Conservation (phyloP, 139 green algal species). For the Auxenochlorella protothecoides region DNA sequence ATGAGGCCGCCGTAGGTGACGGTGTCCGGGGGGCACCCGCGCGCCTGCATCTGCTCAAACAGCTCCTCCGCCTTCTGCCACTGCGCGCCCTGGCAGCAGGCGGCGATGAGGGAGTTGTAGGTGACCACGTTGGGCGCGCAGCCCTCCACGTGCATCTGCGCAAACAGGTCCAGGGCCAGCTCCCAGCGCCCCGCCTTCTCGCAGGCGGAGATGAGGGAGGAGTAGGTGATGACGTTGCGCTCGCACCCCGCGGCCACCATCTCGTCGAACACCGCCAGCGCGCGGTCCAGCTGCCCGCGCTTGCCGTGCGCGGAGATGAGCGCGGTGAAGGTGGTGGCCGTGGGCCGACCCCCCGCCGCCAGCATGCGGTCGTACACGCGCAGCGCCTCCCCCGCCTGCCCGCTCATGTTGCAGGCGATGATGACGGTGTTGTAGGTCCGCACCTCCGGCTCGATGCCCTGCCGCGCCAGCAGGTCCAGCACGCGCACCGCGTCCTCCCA, state of each 20-base stretch:
- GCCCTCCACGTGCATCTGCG: constrained; percentile 66
- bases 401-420: constrained; percentile 46
- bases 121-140: constrained; percentile 72
- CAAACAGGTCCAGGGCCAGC: constrained; percentile 67
- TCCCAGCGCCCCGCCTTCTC: constrained; percentile 64
- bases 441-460: constrained; percentile 66
- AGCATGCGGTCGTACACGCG: constrained; percentile 74
- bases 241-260: constrained; percentile 33
- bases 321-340: constrained; percentile 72
- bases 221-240: constrained; percentile 66
- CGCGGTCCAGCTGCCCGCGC: constrained; percentile 48
- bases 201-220: constrained; percentile 38
- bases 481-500: constrained; percentile 54
- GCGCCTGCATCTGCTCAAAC: constrained; percentile 38
- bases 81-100: constrained; percentile 38
- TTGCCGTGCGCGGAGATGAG: constrained; percentile 76
- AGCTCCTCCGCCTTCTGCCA: constrained; percentile 35
- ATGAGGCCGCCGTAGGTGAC: constrained; percentile 83
- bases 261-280: constrained; percentile 59
- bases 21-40: constrained; percentile 64
- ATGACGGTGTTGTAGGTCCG: constrained; percentile 78
- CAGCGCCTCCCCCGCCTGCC: constrained; percentile 45
- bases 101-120: constrained; percentile 77
- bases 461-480: constrained; percentile 14
- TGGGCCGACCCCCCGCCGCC: constrained; percentile 51